Evolutionary conservation across 768 basidiomycete genomes (phyloP).

Genomic region (Rossbeevera mucosa): DNA sequence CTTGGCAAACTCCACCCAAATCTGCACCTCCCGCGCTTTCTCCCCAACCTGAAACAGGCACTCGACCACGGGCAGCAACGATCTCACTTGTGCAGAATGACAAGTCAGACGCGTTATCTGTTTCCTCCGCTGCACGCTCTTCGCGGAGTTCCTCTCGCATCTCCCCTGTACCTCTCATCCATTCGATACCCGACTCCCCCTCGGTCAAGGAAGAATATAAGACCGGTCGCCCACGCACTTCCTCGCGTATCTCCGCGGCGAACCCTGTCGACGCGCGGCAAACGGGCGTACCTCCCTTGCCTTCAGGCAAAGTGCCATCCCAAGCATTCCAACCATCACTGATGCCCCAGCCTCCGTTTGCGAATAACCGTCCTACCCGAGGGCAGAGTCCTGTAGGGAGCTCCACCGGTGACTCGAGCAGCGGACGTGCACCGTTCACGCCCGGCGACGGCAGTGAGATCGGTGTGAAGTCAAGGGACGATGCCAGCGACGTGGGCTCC

Average conservation of each 20-base stretch:
- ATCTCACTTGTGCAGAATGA: slow-evolving; percentile 15
- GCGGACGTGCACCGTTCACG: slow-evolving; percentile 68
- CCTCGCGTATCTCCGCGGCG: slow-evolving; percentile 7
- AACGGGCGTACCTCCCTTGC: slow-evolving; percentile 7
- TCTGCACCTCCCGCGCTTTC: not conserved
- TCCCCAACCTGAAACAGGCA: slow-evolving; percentile 10
- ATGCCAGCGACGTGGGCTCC: slow-evolving; percentile 21
- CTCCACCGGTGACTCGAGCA: slow-evolving; percentile 82
- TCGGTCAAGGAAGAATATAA: slow-evolving; percentile 25
- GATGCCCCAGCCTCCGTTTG: slow-evolving; percentile 55
- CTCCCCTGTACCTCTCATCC: slow-evolving; percentile 29
- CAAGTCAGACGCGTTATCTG: slow-evolving; percentile 26
- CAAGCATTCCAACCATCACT: slow-evolving; percentile 22
- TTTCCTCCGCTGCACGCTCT: slow-evolving; percentile 16
- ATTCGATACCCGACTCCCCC: slow-evolving; percentile 30
- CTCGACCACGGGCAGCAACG: slow-evolving; percentile 13
- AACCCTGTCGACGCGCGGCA: slow-evolving; percentile 12
- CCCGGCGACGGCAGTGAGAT: slow-evolving; percentile 76
- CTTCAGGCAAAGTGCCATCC: slow-evolving; percentile 22
- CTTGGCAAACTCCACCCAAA: slow-evolving; percentile 1
- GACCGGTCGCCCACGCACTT: slow-evolving; percentile 9
- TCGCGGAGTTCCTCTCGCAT: slow-evolving; percentile 25
- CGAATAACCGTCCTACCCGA: slow-evolving; percentile 30
- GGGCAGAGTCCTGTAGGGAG: slow-evolving; percentile 70
- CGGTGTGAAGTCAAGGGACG: slow-evolving; percentile 20